These are phyloP conservation scores for Lodderomyces theae DNA, from an alignment of 1,139 yeast genomes.

Conservation along the genomic window DNA sequence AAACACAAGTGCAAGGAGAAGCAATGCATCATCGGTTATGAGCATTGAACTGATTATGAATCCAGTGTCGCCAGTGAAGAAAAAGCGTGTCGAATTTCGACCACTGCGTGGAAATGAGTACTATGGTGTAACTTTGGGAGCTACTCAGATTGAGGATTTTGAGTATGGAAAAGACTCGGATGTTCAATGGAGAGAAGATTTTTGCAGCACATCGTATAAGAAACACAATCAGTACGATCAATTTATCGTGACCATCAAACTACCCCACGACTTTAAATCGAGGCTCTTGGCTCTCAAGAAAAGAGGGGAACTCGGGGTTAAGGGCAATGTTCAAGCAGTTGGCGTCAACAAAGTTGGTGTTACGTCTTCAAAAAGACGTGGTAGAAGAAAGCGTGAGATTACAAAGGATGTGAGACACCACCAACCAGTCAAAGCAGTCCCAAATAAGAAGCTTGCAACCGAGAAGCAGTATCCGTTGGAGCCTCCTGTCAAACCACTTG, in stretches of 20 bases:
- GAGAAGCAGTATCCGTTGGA: background rate
- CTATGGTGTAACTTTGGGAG: background rate
- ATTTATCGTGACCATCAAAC: background rate
- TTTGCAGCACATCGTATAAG: too few relatives aligned
- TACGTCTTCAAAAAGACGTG: too few relatives aligned
- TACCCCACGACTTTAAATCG: background rate
- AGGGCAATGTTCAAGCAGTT: too few relatives aligned
- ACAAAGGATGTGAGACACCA: too few relatives aligned
- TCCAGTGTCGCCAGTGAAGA: background rate
- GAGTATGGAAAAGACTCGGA: background rate
- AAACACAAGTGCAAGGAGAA: background rate
- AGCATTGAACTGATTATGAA: slow-evolving; percentile 1
- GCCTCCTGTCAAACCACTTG: background rate
- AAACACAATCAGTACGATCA: background rate
- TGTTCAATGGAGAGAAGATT: background rate
- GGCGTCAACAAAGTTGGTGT: too few relatives aligned
- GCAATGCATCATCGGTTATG: background rate
- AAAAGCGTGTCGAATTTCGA: background rate
- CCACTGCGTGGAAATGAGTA: background rate
- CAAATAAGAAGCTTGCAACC: background rate
- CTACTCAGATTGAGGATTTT: too few relatives aligned
- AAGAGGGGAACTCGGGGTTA: too few relatives aligned
- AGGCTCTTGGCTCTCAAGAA: too few relatives aligned
- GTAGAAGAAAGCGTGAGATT: too few relatives aligned
- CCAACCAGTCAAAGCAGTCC: too few relatives aligned